Evolutionary conservation across 164 flowering plant species (phyloP).

Genomic region (Macadamia integrifolia): DNA sequence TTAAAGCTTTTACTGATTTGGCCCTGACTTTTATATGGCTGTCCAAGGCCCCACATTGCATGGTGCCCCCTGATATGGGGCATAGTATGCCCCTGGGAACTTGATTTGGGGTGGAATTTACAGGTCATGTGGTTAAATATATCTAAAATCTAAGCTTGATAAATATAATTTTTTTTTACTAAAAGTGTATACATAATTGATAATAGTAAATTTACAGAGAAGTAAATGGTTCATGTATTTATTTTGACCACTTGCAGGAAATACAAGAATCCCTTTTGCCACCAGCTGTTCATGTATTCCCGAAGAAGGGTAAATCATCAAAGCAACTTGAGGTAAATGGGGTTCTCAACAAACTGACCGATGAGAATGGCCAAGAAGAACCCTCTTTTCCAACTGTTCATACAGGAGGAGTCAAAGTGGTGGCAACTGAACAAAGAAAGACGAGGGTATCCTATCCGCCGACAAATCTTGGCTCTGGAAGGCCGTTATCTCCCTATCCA

Average conservation of each 20-base stretch:
- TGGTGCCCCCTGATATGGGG: too few species aligned
- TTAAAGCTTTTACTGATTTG: too few species aligned
- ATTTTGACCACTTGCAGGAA: slow-evolving; percentile 37
- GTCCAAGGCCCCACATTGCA: too few species aligned
- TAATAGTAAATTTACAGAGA: background rate
- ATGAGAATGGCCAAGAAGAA: slow-evolving; percentile 9
- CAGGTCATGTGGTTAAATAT: background rate
- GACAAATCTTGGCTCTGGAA: slow-evolving; percentile 11
- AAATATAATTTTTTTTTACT: background rate
- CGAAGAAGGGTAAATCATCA: slow-evolving; percentile 34
- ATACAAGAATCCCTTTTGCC: slow-evolving; percentile 72
- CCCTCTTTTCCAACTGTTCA: slow-evolving; percentile 14
- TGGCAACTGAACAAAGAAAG: slow-evolving; percentile 19
- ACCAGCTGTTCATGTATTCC: slow-evolving; percentile 53
- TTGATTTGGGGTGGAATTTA: too few species aligned
- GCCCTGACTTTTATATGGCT: too few species aligned
- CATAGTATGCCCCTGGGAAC: too few species aligned
- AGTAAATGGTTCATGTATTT: background rate
- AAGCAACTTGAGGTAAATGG: slow-evolving; percentile 30
- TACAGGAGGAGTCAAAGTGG: slow-evolving; percentile 6
- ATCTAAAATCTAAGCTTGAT: background rate
- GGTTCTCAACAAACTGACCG: slow-evolving; percentile 15
- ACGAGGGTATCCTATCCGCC: slow-evolving; percentile 14
- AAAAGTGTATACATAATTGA: background rate
- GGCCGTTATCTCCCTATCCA: slow-evolving; percentile 56